Conservation (phyloP, 78 protist genomes). For the Dictyostelium intermedium region DNA sequence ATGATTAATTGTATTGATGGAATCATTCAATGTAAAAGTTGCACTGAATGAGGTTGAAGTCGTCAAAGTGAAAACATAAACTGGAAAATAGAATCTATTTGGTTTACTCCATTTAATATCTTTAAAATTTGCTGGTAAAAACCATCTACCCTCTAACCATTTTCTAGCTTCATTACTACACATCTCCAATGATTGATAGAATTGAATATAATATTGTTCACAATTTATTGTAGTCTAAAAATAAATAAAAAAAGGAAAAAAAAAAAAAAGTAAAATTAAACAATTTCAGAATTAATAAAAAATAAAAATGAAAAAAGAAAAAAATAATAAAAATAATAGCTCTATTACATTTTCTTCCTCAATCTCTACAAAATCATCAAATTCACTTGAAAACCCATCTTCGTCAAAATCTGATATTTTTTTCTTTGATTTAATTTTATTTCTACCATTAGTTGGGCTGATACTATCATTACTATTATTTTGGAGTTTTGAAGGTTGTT, state of each 20-base stretch:
- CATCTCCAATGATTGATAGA: slow-evolving; percentile 63
- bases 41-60: slow-evolving; percentile 17
- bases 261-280: neutral
- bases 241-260: neutral
- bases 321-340: neutral
- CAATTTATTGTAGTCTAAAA: neutral
- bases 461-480: neutral
- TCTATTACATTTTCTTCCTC: slow-evolving; percentile 12
- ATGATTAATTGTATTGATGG: neutral
- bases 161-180: slow-evolving; percentile 39
- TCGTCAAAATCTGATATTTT: neutral
- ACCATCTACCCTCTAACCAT: slow-evolving; percentile 68
- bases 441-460: neutral
- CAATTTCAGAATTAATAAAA: neutral
- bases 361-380: slow-evolving; percentile 48
- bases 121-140: slow-evolving; percentile 44
- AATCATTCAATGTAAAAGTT: slow-evolving; percentile 7
- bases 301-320: no score
- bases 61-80: slow-evolving; percentile 39
- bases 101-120: slow-evolving; percentile 52
- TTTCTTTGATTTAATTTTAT: neutral
- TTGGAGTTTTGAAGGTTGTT: neutral
- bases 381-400: neutral
- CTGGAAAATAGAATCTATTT: slow-evolving; percentile 71
- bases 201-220: slow-evolving; percentile 32